phyloP scores from a whole-genome alignment of 1,139 yeast genomes.

The Suhomyces bribrorum region DNA sequence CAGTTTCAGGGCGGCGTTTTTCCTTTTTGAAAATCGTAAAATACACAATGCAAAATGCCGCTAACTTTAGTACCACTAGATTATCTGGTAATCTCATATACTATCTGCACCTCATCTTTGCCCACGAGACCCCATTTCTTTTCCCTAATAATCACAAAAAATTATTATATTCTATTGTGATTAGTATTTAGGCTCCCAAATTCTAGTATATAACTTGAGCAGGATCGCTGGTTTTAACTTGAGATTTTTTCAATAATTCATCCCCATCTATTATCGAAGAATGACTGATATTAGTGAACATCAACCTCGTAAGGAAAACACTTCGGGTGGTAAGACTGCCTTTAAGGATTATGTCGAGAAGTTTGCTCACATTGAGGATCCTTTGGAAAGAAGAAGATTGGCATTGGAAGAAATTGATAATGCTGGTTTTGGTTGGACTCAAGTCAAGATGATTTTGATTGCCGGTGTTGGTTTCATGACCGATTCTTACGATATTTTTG shows the following conservation, averaged over 20 bases:
- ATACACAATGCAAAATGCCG: conserved; percentile 6
- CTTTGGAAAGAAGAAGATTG: conserved; percentile 84
- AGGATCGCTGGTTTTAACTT: too few relatives aligned
- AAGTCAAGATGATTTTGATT: conserved; percentile 79
- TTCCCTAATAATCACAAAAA: conserved; percentile 6
- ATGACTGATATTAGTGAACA: conserved; percentile 26
- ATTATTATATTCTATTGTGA: too few relatives aligned
- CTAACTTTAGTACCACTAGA: conserved; percentile 1
- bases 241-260: too few relatives aligned
- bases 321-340: conserved; percentile 80
- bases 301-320: conserved; percentile 22
- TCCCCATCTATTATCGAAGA: background rate
- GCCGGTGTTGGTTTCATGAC: conserved; percentile 96
- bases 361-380: conserved; percentile 83
- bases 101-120: conserved; percentile 3
- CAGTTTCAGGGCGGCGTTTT: too few relatives aligned
- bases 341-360: conserved; percentile 84
- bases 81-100: too few relatives aligned
- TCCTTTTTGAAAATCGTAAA: too few relatives aligned
- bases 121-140: conserved; percentile 16
- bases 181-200: background rate
- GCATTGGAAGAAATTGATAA: conserved; percentile 88
- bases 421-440: conserved; percentile 86
- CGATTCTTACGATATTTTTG: conserved; percentile 89
- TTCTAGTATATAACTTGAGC: background rate